Conservation (phyloP, 2,329 filamentous ascomycete genomes). For the Dryadomyces quercus-mongolicae region DNA sequence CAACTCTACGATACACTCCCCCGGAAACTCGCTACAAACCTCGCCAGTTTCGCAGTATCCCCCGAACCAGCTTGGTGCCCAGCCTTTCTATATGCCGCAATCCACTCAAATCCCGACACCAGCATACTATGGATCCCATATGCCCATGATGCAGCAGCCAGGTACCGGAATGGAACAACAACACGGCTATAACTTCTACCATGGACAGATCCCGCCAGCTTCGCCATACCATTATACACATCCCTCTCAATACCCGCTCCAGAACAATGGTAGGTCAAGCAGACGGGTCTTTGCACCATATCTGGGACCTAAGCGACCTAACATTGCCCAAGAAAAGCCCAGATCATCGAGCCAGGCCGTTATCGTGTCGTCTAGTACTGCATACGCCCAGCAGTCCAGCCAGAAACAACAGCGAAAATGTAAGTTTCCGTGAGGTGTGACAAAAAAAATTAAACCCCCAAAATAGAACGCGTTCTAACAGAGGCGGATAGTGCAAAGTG, state of each 20-base stretch:
- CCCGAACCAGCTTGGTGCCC: not conserved
- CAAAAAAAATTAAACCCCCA: not conserved
- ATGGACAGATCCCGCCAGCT: not conserved
- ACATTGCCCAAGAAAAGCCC: not conserved
- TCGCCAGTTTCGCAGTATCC: not conserved
- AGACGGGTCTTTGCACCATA: not conserved
- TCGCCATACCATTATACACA: not conserved
- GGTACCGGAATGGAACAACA: not conserved
- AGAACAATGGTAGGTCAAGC: not conserved
- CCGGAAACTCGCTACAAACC: not conserved
- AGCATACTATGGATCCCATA: not conserved
- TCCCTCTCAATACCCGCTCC: not conserved
- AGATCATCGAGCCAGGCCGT: not conserved
- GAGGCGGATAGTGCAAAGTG: not conserved
- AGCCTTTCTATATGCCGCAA: slow-evolving; percentile 1
- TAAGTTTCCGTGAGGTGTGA: not conserved
- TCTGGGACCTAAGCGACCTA: not conserved
- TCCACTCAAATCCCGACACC: not conserved
- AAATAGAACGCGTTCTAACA: not conserved
- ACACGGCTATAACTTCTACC: not conserved
- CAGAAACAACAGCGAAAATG: not conserved
- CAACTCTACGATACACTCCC: not conserved
- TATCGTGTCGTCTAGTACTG: not conserved
- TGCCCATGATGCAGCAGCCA: not conserved
- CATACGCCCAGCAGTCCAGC: not conserved